Evolutionary conservation across 2,329 filamentous ascomycete genomes (phyloP), one percentile per base, ranked within the genome.

Genomic region (Amphichorda felina): DNA sequence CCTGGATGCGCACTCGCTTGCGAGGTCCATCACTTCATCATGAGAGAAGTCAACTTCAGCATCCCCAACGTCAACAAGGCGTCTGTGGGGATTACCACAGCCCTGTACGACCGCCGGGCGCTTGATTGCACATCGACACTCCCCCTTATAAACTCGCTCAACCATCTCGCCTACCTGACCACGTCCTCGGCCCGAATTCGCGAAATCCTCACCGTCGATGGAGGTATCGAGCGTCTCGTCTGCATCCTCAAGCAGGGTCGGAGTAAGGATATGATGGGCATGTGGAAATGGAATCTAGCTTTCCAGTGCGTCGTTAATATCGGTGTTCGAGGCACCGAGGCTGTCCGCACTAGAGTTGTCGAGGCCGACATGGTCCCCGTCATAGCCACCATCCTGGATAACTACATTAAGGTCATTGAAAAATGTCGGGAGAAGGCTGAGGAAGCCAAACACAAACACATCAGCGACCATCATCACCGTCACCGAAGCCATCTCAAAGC

Each of bases 261-360:
- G 54, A 95, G 85, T 63, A 93, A 88, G 61, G 89, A 98, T 57
- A 82, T 95, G 79, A 95, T 96, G 89, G 89, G 95, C 58, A 94
- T 94, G 84, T 98, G 91, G 91, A 96, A 96, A 63, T 98, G 91
- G 91, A 98, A 95, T 54, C 72, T 98, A 43, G 91, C 91, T 36
- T 98, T 98, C 59, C 91, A 96, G 61, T 98, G 91, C 58, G 88
- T 96, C 44, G 91, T 98, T 55, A 98, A 98, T 59, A 96, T 98
- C 53, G 91, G 91, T 38, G 89, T 98, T 40, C 77, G 91, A 47
- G 91, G 91, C 40, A 95, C 91, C 10, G 91, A 98, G 63, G 79
- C 76, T 46, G 91, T 98, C 40, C 77, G 91, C 47, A 96, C 91
- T 39, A 75, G 91, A 45, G 89, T 98, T 3, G 91, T 98, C 35